Conservation (phyloP, 2,329 filamentous ascomycete genomes). For the Phyllosticta citriasiana region DNA sequence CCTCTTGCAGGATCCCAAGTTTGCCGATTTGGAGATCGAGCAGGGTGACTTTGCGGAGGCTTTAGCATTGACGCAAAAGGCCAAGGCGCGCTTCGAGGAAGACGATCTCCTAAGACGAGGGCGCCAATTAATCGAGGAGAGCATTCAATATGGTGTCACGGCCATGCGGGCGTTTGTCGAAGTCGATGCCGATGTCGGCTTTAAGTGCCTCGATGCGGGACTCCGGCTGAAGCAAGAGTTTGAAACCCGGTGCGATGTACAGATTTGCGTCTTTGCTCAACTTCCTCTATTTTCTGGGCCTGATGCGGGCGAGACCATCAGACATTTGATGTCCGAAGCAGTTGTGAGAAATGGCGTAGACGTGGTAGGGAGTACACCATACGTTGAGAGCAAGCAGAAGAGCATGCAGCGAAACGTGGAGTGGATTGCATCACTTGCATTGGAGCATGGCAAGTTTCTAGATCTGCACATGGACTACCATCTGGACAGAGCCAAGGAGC, state of each 20-base stretch:
- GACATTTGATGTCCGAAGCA: conserved; percentile 39
- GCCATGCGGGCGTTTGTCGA: conserved; percentile 63
- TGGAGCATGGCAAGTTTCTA: conserved; percentile 44
- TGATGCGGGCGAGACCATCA: conserved; percentile 42
- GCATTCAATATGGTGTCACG: conserved; percentile 54
- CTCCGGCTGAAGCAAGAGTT: conserved; percentile 48
- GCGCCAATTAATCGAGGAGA: conserved; percentile 55
- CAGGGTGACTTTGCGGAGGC: conserved; percentile 58
- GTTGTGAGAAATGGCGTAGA: conserved; percentile 38
- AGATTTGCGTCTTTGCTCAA: conserved; percentile 63
- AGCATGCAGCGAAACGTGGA: conserved; percentile 48
- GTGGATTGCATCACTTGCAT: conserved; percentile 50
- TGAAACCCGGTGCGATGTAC: conserved; percentile 45
- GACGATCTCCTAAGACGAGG: conserved; percentile 56
- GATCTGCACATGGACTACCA: conserved; percentile 68
- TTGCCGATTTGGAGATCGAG: conserved; percentile 49
- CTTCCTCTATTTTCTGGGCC: conserved; percentile 53
- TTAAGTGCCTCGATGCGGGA: conserved; percentile 49
- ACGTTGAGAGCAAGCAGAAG: conserved; percentile 49
- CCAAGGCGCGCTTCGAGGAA: conserved; percentile 53
- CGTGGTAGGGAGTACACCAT: conserved; percentile 58
- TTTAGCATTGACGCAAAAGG: conserved; percentile 45
- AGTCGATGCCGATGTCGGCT: conserved; percentile 51
- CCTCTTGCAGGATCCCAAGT: conserved; percentile 48
- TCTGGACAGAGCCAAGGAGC: conserved; percentile 39